Evolutionary conservation across 352 stramenopile species (phyloP), one percentile per base, ranked within the genome.

Genomic region (Elongisporangium senticosum): DNA sequence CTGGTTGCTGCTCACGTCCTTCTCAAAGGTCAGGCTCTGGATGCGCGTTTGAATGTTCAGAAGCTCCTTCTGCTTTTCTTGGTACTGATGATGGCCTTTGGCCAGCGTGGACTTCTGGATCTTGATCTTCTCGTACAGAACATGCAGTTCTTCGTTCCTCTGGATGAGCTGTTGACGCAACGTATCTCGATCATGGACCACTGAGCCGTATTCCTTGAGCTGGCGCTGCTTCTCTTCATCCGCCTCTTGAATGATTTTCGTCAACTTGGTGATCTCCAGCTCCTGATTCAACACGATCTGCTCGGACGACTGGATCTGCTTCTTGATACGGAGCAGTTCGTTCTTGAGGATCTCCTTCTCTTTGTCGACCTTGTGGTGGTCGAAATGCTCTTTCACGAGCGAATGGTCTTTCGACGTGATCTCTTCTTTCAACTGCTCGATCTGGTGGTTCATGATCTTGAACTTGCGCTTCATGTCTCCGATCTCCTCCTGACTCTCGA

Each of bases 351-450:
- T 79, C 54, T 97, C 90, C 49, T 94, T 93, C 51, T 97, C 87
- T 54, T 98, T 98, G 64, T 96, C 88, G 19, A 97, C 92, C 66
- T 94, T 95, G 70, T 97, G 92, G 62, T 97, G 90, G 26, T 96
- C 80, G 60, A 97, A 97, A 63, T 97, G 88, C 63, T 98, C 92
- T 58, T 97, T 98, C 47, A 97, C 89, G 19, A 98, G 71, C 28
- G 75, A 68, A 51, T 97, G 88, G 64, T 97, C 90, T 60, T 96
- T 97, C 13, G 70, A 74, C n/a, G 89, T 96, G 65, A 98, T 97
- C 53, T 97, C 90, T 65, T 97, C 86, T 58, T 97, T 96, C 15
- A 97, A 72, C 55, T 95, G 84, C 51, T 97, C 89, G 49, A 97
- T 97, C 55, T 95, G 79, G 55, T 97, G 83, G 54, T 95, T 97